Base-by-base conservation (phyloP, 257 asterid genomes). In the Solanum clarkiae region DNA sequence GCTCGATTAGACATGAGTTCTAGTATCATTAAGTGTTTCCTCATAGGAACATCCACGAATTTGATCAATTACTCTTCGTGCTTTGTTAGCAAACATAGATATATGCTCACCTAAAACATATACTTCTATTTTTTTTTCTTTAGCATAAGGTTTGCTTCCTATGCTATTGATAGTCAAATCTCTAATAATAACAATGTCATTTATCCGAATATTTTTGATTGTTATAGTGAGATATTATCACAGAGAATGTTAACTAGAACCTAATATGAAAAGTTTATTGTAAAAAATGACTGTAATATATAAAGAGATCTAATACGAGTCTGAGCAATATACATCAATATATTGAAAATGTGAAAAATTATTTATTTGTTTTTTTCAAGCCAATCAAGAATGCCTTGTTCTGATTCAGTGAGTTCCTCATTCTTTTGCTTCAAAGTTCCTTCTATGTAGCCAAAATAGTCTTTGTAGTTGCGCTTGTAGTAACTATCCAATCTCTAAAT, bases 361-460 rank as follows among this genome's bases (percentile, higher is more conserved):
- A 62, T 40, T 89, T 87, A 93, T 88, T 89, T 91, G 86, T 95
- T 95, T 9, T 12, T 87, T 14, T 95, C 92, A 68, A 94, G 95
- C 97, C 98, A 95, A 55, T 94, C 91, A 29, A 95, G 97, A 90
- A 94, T 93, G 86, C 91, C 92, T 85, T 92, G 92, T 86, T 94
- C 99, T 29, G 97, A 51, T 86, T 94, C 95, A 63, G 97, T 53
- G 10, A 95, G 90, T 20, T 86, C 84, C 4, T 92, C 93, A 85
- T 87, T 86, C 90, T 90, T 92, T 89, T 93, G 92, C 94, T 59
- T 93, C 85, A 95, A 85, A 54, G 51, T 86, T 18, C 98, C 98
- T 91, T 94, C 99, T n/a, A 93, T 77, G 86, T 89, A 84, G 17
- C 93, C 89, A 85, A 95, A 95, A 85, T 95, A 96, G 86, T 96